Evolutionary conservation across 495 filamentous ascomycete species (phyloP).

Genomic region (Massariosphaeria phaeospora): DNA sequence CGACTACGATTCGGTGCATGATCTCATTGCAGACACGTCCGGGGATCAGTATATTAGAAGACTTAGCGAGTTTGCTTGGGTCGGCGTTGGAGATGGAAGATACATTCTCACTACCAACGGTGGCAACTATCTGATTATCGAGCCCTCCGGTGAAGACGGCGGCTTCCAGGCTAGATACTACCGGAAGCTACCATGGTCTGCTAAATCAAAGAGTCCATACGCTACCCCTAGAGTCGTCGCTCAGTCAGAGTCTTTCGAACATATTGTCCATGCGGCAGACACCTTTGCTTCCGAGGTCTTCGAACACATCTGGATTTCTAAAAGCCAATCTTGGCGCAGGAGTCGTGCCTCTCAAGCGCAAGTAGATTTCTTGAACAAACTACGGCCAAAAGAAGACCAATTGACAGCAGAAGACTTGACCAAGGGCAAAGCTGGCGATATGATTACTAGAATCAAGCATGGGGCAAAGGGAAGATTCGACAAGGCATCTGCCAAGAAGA

Average conservation of each 20-base stretch:
- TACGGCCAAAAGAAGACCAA: conserved; percentile 51
- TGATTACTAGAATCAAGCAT: conserved; percentile 86
- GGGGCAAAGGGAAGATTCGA: conserved; percentile 70
- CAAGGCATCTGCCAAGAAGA: conserved; percentile 48
- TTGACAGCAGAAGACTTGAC: conserved; percentile 56
- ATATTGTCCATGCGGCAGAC: conserved; percentile 77
- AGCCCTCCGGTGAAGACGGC: conserved; percentile 32
- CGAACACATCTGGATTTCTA: conserved; percentile 53
- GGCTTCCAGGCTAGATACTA: conserved; percentile 33
- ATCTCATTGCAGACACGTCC: conserved; percentile 77
- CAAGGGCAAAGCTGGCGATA: conserved; percentile 79
- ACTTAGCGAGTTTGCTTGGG: conserved; percentile 74
- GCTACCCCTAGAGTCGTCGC: conserved; percentile 63
- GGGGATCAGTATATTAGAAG: conserved; percentile 71
- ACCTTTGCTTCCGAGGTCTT: conserved; percentile 66
- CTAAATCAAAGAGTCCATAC: conserved; percentile 49
- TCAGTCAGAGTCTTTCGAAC: conserved; percentile 52
- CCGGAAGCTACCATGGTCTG: conserved; percentile 25
- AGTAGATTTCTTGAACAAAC: conserved; percentile 64
- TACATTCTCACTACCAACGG: conserved; percentile 59
- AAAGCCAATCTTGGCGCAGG: conserved; percentile 61
- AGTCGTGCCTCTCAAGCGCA: conserved; percentile 63
- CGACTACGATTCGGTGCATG: conserved; percentile 82
- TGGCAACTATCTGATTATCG: conserved; percentile 61
- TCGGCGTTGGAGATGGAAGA: conserved; percentile 57